Base-by-base conservation (phyloP, 1,284 basidiomycete species). In the Cutaneotrichosporon mucoides region DNA sequence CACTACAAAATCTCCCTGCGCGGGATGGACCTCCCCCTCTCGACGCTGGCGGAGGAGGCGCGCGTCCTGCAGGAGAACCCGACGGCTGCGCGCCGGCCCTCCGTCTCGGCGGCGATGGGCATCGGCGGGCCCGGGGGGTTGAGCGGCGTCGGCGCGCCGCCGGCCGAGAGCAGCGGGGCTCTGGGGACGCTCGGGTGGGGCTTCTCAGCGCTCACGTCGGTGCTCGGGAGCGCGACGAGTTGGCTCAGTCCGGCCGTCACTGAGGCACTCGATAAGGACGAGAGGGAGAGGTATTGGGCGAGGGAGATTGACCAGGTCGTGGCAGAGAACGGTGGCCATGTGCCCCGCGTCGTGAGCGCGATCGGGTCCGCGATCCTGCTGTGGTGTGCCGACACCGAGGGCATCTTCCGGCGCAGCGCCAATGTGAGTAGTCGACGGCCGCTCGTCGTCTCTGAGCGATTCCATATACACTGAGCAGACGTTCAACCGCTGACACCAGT, bases 401-500 rank as follows among this genome's bases (percentile, higher is more conserved):
- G 75, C 40, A 66, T 75, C 37, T 76, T 75, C 59, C 65, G 75
- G 42, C 60, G 69, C 11, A 56, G 65, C 2, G 61, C 70, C 2
- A 68, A 66, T 46, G 73, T 72, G 59, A 62, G 71, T 24, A 24
- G 24, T 24, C 24, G 24, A 24, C 24, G 24, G 24, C 24, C 24
- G 24, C 24, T 24, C 24, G 24, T 24, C 24, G 24, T 24, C 24
- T 24, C 24, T 24, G 24, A 24, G 24, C 24, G 24, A 24, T 24
- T 24, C 24, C 24, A 24, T 24, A 24, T 24, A 24, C 24, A 24
- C 24, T 24, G 24, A 24, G 24, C 10, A 3, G n/a, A n/a, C 42
- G 24, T 6, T 40, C 24, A 24, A 24, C 15, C 15, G 12, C 51
- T 57, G 24, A 41, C 33, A 45, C 24, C 47, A 72, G 72, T 63